Conservation (phyloP, 179 eudicot genomes). For the Heliamphora pulchella region DNA sequence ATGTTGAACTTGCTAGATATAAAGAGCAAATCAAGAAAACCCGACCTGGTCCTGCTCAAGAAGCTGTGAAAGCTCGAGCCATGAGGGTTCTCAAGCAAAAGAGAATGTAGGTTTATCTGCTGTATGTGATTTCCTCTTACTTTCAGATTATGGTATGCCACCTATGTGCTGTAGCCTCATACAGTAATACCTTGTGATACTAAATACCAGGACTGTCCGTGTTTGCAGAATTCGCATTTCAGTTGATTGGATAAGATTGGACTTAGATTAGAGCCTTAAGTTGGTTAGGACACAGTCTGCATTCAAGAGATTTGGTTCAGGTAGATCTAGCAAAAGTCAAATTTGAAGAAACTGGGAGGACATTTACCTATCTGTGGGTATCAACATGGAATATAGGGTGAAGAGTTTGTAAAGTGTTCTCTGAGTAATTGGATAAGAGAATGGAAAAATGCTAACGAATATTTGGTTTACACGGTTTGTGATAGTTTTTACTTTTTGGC, state of each 20-base stretch:
- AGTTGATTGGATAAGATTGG: constrained; percentile 3
- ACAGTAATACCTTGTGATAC: neutral
- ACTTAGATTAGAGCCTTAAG: neutral
- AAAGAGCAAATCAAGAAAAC: constrained; percentile 89
- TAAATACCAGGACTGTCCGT: neutral
- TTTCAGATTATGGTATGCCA: neutral
- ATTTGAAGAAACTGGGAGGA: constrained; percentile 4
- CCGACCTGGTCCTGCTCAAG: constrained; percentile 93
- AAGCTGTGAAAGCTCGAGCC: constrained; percentile 92
- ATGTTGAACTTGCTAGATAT: constrained; percentile 70
- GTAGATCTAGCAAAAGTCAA: neutral
- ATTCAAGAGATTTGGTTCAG: neutral
- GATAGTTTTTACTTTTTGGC: neutral
- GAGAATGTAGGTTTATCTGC: constrained; percentile 48
- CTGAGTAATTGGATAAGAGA: neutral
- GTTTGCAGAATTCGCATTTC: neutral
- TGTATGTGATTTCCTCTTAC: neutral
- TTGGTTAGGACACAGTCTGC: neutral
- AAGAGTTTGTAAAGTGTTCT: neutral
- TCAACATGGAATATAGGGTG: neutral
- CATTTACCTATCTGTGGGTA: neutral
- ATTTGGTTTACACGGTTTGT: neutral
- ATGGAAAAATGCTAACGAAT: neutral
- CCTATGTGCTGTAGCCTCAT: neutral
- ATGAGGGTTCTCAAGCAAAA: constrained; percentile 93